Evolutionary conservation across 352 stramenopile genomes (phyloP), one percentile per base, ranked within the genome.

Genomic region (Phytopythium cucurbitacearum): DNA sequence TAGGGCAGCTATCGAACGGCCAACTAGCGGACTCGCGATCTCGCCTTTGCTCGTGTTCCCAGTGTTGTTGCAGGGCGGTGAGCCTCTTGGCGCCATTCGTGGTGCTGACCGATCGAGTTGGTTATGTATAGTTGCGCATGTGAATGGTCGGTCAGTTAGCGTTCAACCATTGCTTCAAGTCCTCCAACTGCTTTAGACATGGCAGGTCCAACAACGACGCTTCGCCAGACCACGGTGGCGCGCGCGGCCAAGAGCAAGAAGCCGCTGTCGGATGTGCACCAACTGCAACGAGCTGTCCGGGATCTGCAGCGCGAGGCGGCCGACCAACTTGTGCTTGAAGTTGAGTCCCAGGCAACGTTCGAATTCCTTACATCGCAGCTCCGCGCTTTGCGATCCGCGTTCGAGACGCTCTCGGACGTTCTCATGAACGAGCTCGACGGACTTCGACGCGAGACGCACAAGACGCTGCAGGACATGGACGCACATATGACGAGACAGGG

Each of bases 341-440:
- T 89, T 15, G 80, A 93, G 53, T 93, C 82, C 0, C 82, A 93
- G 52, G 78, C 82, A 15, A 90, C 82, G 40, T 93, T 93, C 51
- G 80, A 89, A 64, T 93, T 89, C 63, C 44, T 93, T 35, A 89
- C 73, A 13, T 87, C 78, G 0, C 82, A 93, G 55, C 81, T 91
- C 55, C 73, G 73, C 12, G 82, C 80, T 4, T 62, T 93, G 28
- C 87, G 87, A 46, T 61, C 67, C 42, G 82, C 78, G 6, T 93
- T 93, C 55, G 78, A 89, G 34, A 93, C 82, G 36, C 67, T 93
- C 16, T 87, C 82, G 28, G 82, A 93, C 51, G 82, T 93, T 44
- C 54, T 93, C 21, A 73, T 91, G 68, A 71, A 68, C 40, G 82
- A 93, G 43, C 68, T 91, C 12, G 82, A 91, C 45, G 71, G 65